phyloP scores from a whole-genome alignment of 2,329 filamentous ascomycete species.

The Alternaria metachromatica region DNA sequence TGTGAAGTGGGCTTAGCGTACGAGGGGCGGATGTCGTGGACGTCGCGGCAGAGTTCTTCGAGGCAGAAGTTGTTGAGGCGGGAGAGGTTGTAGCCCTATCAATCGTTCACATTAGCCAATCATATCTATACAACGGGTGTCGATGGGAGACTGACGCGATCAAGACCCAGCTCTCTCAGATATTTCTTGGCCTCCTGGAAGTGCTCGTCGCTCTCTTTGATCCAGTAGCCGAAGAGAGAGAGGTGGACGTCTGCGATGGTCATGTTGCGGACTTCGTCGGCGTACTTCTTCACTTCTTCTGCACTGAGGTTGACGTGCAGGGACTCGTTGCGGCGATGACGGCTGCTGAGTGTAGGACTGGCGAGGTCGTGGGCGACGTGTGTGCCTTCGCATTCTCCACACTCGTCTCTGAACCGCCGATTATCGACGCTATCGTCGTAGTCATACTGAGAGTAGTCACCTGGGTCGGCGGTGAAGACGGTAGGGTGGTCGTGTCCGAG shows the following conservation, averaged over 20 bases:
- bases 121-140: too few species aligned
- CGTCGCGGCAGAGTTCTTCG: constrained; percentile 20
- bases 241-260: constrained; percentile 36
- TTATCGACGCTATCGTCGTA: background rate
- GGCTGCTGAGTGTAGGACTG: background rate
- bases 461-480: background rate
- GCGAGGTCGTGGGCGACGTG: background rate
- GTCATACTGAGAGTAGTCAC: background rate
- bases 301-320: constrained; percentile 16
- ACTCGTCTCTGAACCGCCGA: background rate
- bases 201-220: constrained; percentile 27
- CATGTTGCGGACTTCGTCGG: constrained; percentile 27
- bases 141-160: constrained; percentile 24
- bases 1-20: constrained; percentile 5
- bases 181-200: constrained; percentile 30
- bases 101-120: background rate
- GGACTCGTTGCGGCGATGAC: background rate
- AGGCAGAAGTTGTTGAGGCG: constrained; percentile 21
- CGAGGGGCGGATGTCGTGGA: constrained; percentile 4
- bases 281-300: constrained; percentile 18
- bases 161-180: constrained; percentile 36
- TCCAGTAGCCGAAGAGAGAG: constrained; percentile 34
- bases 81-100: constrained; percentile 27
- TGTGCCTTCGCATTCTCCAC: background rate
- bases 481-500: background rate